A percentile compares a stretch with the other conserved stretches of the same genome.
Evolutionary conservation across 495 filamentous ascomycete genomes (phyloP).

Genomic region (Aspergillus saccharolyticus): DNA sequence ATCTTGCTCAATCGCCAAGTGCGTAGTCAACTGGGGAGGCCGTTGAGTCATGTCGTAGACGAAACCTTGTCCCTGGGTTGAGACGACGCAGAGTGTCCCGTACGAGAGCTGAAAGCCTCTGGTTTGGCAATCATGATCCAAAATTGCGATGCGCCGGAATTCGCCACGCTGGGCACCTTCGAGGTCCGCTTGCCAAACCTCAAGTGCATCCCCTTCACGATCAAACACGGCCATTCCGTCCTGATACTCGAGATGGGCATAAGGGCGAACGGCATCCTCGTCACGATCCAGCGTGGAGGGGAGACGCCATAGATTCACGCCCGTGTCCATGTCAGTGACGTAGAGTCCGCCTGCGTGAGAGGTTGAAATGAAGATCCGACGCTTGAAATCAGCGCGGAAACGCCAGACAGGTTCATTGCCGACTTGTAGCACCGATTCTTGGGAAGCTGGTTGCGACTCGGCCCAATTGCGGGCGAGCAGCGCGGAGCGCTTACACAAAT

Average conservation of each 20-base stretch:
- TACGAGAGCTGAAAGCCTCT: constrained; percentile 39
- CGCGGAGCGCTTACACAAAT: constrained; percentile 34
- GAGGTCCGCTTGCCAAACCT: constrained; percentile 34
- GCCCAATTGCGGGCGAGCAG: constrained; percentile 36
- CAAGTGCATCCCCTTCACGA: constrained; percentile 34
- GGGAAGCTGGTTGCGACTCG: constrained; percentile 19
- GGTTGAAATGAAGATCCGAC: constrained; percentile 35
- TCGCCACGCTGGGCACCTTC: constrained; percentile 31
- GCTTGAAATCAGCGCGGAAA: constrained; percentile 37
- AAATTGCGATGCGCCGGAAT: constrained; percentile 33
- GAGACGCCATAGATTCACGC: constrained; percentile 31
- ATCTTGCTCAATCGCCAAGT: constrained; percentile 27
- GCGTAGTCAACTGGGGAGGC: constrained; percentile 28
- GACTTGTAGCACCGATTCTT: constrained; percentile 33
- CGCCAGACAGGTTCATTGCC: constrained; percentile 39
- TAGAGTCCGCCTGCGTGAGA: constrained; percentile 36
- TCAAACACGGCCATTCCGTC: constrained; percentile 41
- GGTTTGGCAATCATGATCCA: constrained; percentile 35
- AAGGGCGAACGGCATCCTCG: constrained; percentile 27
- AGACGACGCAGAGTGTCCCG: constrained; percentile 38
- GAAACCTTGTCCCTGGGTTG: constrained; percentile 34
- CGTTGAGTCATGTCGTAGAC: constrained; percentile 39
- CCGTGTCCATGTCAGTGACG: constrained; percentile 38
- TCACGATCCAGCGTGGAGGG: constrained; percentile 29
- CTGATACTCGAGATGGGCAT: constrained; percentile 39